A percentile compares a stretch with the other conserved stretches of the same genome.
phyloP scores from a whole-genome alignment of 495 filamentous ascomycete genomes.

The Neurospora intermedia region DNA sequence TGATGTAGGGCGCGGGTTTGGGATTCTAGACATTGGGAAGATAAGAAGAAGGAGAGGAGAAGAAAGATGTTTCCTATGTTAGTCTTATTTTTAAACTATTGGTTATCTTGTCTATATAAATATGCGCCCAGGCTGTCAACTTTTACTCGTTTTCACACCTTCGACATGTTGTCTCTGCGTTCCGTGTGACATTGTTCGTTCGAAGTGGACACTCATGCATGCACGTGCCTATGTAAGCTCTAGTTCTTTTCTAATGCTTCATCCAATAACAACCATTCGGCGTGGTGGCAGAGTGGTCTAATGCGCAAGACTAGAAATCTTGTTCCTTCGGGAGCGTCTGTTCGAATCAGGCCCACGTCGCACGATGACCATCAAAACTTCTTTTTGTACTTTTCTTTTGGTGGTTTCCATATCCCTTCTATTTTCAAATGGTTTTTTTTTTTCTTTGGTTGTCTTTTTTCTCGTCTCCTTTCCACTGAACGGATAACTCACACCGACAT shows the following conservation, averaged over 20 bases:
- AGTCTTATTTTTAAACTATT: background rate
- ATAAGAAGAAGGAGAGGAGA: background rate
- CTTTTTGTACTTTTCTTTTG: background rate
- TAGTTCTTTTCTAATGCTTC: rapidly evolving
- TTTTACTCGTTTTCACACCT: background rate
- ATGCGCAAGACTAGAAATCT: no score
- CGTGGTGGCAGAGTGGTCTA: background rate
- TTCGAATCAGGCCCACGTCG: background rate
- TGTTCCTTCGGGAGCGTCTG: no score
- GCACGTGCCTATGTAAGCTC: background rate
- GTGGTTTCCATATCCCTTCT: background rate
- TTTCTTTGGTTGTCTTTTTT: background rate
- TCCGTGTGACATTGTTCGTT: background rate
- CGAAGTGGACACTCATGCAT: background rate
- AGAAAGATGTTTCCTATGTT: background rate
- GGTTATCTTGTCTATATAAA: background rate
- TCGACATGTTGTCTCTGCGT: background rate
- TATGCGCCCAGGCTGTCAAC: background rate
- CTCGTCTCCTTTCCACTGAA: no score
- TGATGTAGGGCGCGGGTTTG: background rate
- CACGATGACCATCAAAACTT: background rate
- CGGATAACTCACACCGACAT: background rate
- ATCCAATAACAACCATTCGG: background rate
- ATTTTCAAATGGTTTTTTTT: background rate
- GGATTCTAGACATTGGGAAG: background rate